These are phyloP conservation scores for Phtheirospermum japonicum DNA, from an alignment of 257 asterid species.

Conservation along the genomic window DNA sequence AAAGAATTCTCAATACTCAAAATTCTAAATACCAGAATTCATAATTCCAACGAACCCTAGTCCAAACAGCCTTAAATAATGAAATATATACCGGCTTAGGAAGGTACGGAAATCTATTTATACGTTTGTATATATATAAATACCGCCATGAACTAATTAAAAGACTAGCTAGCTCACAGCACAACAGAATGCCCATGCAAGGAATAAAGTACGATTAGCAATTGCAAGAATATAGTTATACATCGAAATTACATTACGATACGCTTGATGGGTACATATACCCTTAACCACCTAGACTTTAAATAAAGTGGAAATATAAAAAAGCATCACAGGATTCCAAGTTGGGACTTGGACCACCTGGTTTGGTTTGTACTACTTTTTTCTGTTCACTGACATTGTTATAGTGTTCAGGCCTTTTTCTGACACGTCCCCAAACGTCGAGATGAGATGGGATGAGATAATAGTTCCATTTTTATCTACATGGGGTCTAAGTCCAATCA, in stretches of 20 bases:
- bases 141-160: too few relatives aligned
- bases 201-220: too few relatives aligned
- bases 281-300: neutral
- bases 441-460: conserved; percentile 1
- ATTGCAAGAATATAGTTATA: neutral
- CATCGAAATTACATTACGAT: too few relatives aligned
- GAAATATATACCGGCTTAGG: too few relatives aligned
- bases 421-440: conserved; percentile 22
- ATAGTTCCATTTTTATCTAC: neutral
- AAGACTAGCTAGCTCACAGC: too few relatives aligned
- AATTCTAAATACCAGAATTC: too few relatives aligned
- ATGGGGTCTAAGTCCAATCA: neutral
- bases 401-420: neutral
- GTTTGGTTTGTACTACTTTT: neutral
- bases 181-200: too few relatives aligned
- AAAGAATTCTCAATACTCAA: too few relatives aligned
- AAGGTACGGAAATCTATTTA: too few relatives aligned
- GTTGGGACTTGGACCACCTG: conserved; percentile 25
- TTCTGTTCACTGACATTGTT: conserved; percentile 12
- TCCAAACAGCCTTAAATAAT: too few relatives aligned
- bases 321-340: conserved; percentile 16
- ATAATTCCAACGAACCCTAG: too few relatives aligned
- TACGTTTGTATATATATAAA: too few relatives aligned
- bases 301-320: neutral
- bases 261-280: neutral